These are phyloP conservation scores for Trichoderma cornu-damae DNA, from an alignment of 2,329 filamentous ascomycete genomes.

Conservation along the genomic window DNA sequence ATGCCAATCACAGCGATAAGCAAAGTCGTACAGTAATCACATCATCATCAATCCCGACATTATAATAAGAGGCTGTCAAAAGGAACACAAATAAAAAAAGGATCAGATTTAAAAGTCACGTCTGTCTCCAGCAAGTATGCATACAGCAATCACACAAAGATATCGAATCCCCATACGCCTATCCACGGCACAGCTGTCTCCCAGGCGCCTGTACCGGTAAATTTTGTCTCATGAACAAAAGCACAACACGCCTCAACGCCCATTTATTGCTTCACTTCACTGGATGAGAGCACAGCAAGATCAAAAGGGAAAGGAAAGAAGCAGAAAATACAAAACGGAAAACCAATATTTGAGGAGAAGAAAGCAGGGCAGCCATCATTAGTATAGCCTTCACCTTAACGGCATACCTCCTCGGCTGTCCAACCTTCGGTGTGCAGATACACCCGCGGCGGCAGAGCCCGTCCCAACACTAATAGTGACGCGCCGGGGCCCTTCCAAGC, in stretches of 20 bases:
- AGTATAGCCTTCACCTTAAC: constrained; percentile 28
- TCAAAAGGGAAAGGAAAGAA: not conserved
- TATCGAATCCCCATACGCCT: not conserved
- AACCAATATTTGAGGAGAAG: not conserved
- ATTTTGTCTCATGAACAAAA: not conserved
- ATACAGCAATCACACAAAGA: constrained; percentile 19
- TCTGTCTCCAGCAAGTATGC: not conserved
- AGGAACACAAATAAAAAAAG: not conserved
- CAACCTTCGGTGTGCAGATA: constrained; percentile 27
- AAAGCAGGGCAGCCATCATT: not conserved
- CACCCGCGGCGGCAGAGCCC: constrained; percentile 18
- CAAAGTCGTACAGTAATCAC: not conserved
- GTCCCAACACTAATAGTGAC: constrained; percentile 36
- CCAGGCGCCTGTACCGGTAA: constrained; percentile 12
- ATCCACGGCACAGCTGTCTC: not conserved
- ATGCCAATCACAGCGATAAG: not conserved
- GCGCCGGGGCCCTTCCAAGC: constrained; percentile 30
- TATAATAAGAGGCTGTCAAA: not conserved
- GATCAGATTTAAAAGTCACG: not conserved
- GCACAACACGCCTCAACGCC: not conserved
- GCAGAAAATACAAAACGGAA: not conserved
- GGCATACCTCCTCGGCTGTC: constrained; percentile 29
- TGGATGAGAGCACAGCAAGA: not conserved
- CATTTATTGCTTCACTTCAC: not conserved
- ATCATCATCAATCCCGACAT: not conserved